Conservation (phyloP, 257 asterid genomes). For the Cynanchum wilfordii region DNA sequence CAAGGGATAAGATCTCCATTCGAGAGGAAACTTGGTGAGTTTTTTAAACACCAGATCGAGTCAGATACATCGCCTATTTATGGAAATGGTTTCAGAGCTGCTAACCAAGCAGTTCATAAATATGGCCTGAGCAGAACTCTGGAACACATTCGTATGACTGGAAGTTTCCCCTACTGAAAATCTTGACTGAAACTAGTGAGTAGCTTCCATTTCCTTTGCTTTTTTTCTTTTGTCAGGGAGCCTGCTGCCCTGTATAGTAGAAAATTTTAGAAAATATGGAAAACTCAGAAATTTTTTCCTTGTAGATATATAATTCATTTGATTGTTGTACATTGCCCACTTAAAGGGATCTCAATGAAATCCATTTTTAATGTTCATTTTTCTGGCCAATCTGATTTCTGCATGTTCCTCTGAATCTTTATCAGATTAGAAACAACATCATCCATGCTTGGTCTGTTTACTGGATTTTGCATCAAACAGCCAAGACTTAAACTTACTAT, state of each 20-base stretch:
- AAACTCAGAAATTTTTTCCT: not conserved
- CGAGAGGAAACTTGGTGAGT: constrained; percentile 72
- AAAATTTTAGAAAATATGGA: not conserved
- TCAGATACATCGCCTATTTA: constrained; percentile 76
- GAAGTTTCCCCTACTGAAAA: constrained; percentile 60
- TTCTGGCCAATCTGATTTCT: constrained; percentile 10
- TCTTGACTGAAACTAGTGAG: constrained; percentile 1
- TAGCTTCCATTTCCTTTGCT: constrained; percentile 6
- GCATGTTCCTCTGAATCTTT: constrained; percentile 41
- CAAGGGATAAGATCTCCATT: constrained; percentile 53
- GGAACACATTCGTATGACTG: constrained; percentile 68
- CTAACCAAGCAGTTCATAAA: constrained; percentile 60
- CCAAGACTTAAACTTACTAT: constrained; percentile 34
- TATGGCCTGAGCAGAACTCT: constrained; percentile 73
- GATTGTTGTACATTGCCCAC: constrained; percentile 17
- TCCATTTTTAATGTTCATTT: not conserved
- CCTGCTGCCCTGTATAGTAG: constrained; percentile 17
- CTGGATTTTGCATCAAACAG: constrained; percentile 46
- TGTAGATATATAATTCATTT: constrained; percentile 16
- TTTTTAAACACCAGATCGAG: constrained; percentile 85
- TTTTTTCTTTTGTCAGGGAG: constrained; percentile 6
- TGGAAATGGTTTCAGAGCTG: constrained; percentile 85
- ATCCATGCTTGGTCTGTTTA: constrained; percentile 46
- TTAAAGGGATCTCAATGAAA: constrained; percentile 9
- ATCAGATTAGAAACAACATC: constrained; percentile 40